phyloP scores from a whole-genome alignment of 441 rosid species.

The Arabidopsis hybrid region DNA sequence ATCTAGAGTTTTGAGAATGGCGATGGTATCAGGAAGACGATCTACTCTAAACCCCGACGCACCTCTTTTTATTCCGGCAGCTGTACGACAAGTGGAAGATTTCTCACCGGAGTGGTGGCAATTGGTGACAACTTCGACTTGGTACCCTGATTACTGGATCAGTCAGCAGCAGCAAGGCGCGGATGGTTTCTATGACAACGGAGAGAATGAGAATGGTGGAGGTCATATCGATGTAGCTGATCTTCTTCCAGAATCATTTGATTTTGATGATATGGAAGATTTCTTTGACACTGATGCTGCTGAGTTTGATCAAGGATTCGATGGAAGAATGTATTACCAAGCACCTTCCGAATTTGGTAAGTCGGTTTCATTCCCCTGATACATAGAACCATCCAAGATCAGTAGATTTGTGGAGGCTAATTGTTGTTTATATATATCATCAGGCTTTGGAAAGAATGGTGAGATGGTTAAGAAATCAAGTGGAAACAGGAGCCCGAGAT shows the following conservation, averaged over 20 bases:
- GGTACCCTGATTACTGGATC: constrained; percentile 88
- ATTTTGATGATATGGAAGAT: constrained; percentile 63
- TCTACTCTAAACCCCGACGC: constrained; percentile 89
- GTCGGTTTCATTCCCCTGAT: background rate
- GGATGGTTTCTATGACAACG: constrained; percentile 66
- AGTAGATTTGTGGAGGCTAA: background rate
- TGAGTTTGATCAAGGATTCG: constrained; percentile 51
- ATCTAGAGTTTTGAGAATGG: constrained; percentile 57
- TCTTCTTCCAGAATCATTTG: constrained; percentile 72
- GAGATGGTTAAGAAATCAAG: constrained; percentile 43
- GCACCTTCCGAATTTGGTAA: constrained; percentile 51
- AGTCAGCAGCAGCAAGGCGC: constrained; percentile 61
- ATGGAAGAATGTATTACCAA: constrained; percentile 33
- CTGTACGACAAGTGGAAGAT: constrained; percentile 81
- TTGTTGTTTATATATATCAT: background rate
- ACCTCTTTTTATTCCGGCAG: constrained; percentile 83
- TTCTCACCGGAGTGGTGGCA: constrained; percentile 98
- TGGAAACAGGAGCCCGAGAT: constrained; percentile 42
- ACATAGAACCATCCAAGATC: background rate
- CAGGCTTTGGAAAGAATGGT: constrained; percentile 50
- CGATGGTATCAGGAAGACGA: constrained; percentile 76
- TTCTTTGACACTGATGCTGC: constrained; percentile 49
- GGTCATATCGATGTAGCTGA: constrained; percentile 53
- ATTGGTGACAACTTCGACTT: constrained; percentile 71
- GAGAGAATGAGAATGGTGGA: constrained; percentile 42